Evolutionary conservation across 345 rosid genomes (phyloP).

Genomic region (Linum lewisii): DNA sequence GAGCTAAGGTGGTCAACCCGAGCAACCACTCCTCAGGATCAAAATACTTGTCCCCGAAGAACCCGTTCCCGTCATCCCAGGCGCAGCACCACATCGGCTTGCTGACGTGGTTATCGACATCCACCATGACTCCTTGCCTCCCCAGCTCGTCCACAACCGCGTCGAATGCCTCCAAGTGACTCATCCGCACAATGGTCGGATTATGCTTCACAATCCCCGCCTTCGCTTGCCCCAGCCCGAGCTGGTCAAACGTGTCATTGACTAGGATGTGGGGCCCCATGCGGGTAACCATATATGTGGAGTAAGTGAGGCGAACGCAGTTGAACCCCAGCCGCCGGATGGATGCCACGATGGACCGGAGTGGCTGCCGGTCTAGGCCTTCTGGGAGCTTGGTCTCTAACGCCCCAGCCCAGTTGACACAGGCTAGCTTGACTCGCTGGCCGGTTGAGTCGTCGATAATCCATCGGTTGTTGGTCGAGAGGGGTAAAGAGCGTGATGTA

Average conservation of each 20-base stretch:
- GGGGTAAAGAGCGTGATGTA: not conserved
- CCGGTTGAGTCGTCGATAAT: not conserved
- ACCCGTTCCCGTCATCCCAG: constrained; percentile 15
- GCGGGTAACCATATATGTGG: not conserved
- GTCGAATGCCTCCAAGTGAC: not conserved
- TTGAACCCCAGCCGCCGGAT: not conserved
- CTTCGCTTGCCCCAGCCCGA: not conserved
- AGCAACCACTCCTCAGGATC: constrained; percentile 14
- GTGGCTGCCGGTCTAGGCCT: constrained; percentile 1
- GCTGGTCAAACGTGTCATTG: not conserved
- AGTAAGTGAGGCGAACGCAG: not conserved
- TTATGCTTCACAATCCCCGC: not conserved
- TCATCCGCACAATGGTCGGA: not conserved
- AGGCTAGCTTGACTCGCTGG: constrained; percentile 3
- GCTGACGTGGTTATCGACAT: constrained; percentile 24
- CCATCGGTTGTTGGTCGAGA: constrained; percentile 5
- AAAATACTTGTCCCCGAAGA: constrained; percentile 21
- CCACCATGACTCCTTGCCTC: constrained; percentile 12
- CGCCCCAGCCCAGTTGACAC: not conserved
- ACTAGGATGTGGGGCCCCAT: not conserved
- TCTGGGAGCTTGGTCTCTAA: not conserved
- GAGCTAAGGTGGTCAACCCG: constrained; percentile 18
- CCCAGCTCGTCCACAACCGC: not conserved
- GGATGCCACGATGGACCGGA: not conserved
- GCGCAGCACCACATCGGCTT: constrained; percentile 24